A percentile compares a stretch with the other conserved stretches of the same genome.
These are phyloP conservation scores for Raphanus hybrid DNA, from an alignment of 441 rosid species.

Conservation along the genomic window DNA sequence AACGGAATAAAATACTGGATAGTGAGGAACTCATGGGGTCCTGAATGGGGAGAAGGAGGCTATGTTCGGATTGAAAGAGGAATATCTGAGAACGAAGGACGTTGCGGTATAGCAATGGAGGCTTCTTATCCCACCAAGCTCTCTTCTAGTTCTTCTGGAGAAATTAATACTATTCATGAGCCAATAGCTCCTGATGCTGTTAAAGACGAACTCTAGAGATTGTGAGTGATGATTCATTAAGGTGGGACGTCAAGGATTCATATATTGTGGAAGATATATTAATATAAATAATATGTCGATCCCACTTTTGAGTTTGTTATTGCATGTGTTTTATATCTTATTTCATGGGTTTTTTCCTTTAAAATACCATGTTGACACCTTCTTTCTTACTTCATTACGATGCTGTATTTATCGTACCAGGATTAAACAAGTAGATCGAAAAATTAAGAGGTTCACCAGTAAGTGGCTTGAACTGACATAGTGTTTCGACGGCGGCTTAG, in stretches of 20 bases:
- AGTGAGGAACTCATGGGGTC: conserved; percentile 91
- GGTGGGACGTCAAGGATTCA: background rate
- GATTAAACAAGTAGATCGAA: too few relatives aligned
- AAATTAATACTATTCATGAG: conserved; percentile 1
- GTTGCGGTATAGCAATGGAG: conserved; percentile 85
- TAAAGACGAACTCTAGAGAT: conserved; percentile 38
- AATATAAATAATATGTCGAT: conserved; percentile 6
- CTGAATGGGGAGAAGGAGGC: conserved; percentile 92
- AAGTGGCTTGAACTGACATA: too few relatives aligned
- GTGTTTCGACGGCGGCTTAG: too few relatives aligned
- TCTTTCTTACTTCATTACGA: background rate
- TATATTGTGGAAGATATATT: background rate
- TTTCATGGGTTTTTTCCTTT: background rate
- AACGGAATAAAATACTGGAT: conserved; percentile 88
- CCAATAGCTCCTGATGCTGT: conserved; percentile 12
- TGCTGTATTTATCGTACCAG: background rate
- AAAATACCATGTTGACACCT: background rate
- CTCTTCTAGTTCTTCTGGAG: conserved; percentile 20
- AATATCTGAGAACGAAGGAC: conserved; percentile 55
- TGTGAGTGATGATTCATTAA: conserved; percentile 17
- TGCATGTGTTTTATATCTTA: background rate
- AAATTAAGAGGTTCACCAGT: too few relatives aligned
- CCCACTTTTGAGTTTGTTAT: background rate
- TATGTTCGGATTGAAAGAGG: conserved; percentile 81
- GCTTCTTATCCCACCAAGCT: conserved; percentile 77